A percentile compares a stretch with the other conserved stretches of the same genome.
Conservation (phyloP, 148 eudicot species). For the Rhododendron ferrugineum region DNA sequence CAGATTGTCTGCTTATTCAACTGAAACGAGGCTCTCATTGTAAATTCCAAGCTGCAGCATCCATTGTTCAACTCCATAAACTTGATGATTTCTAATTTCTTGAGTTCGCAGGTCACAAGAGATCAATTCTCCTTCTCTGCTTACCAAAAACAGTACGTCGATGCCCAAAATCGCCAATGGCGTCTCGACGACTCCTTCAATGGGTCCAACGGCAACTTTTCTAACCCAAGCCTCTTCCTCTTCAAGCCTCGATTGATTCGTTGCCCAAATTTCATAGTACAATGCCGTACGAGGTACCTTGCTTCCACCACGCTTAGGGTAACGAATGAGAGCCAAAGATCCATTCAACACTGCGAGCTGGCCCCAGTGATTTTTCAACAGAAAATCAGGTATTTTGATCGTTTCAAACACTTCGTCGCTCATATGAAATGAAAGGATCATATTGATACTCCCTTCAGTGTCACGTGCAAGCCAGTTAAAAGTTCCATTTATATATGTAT, state of each 20-base stretch:
- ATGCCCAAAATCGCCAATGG: neutral
- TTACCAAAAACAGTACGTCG: neutral
- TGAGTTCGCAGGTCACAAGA: neutral
- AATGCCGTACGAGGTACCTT: neutral
- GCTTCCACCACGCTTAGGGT: too few species aligned
- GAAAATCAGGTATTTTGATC: neutral
- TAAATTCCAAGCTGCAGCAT: neutral
- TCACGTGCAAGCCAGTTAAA: neutral
- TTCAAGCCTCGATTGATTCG: too few species aligned
- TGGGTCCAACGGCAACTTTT: neutral
- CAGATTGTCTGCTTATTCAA: neutral
- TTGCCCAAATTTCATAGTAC: neutral
- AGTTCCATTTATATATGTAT: neutral
- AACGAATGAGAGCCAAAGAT: too few species aligned
- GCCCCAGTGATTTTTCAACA: too few species aligned
- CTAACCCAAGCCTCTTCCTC: neutral
- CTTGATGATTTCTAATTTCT: neutral
- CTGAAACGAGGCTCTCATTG: neutral
- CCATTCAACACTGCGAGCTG: too few species aligned
- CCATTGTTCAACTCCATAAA: neutral
- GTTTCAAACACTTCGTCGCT: neutral
- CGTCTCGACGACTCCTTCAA: neutral
- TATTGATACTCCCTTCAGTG: neutral
- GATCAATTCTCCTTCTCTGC: neutral
- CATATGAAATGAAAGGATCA: neutral